phyloP scores from a whole-genome alignment of 2,329 filamentous ascomycete genomes.

The Scopulariopsis brevicaulis region DNA sequence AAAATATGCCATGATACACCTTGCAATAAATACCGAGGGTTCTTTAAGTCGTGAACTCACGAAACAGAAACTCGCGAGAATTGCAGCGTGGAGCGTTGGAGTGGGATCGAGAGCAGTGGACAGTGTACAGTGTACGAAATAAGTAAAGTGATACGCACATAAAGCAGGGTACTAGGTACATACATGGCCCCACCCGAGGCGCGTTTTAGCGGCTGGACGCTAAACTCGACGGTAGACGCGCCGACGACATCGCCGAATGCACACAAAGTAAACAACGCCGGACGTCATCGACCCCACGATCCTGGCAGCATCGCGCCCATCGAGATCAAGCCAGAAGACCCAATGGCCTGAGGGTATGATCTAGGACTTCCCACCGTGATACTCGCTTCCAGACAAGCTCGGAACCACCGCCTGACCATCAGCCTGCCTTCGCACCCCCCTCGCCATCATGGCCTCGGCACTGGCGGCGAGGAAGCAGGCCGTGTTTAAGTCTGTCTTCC shows the following conservation, averaged over 20 bases:
- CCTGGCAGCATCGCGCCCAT: background rate
- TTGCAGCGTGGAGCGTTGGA: background rate
- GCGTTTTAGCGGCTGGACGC: background rate
- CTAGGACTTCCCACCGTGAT: background rate
- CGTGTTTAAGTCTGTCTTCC: slow-evolving; percentile 45
- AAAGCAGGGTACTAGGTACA: background rate
- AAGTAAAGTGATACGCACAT: background rate
- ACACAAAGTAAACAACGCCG: background rate
- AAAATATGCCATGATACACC: too few species aligned
- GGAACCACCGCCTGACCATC: background rate
- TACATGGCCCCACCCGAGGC: background rate
- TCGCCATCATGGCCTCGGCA: slow-evolving; percentile 25
- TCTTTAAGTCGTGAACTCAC: too few species aligned
- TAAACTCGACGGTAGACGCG: background rate
- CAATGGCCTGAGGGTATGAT: background rate
- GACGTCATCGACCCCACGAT: background rate
- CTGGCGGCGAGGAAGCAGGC: slow-evolving; percentile 34
- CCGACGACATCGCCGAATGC: background rate
- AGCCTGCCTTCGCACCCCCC: background rate
- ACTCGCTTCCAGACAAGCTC: background rate
- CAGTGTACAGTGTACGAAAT: background rate
- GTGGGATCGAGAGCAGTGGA: background rate
- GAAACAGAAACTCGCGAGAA: background rate
- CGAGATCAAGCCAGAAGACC: slow-evolving; percentile 1
- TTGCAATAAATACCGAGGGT: too few species aligned